These are phyloP conservation scores for Fusarium odoratissimum DNA, from an alignment of 2,329 filamentous ascomycete genomes.

Conservation along the genomic window DNA sequence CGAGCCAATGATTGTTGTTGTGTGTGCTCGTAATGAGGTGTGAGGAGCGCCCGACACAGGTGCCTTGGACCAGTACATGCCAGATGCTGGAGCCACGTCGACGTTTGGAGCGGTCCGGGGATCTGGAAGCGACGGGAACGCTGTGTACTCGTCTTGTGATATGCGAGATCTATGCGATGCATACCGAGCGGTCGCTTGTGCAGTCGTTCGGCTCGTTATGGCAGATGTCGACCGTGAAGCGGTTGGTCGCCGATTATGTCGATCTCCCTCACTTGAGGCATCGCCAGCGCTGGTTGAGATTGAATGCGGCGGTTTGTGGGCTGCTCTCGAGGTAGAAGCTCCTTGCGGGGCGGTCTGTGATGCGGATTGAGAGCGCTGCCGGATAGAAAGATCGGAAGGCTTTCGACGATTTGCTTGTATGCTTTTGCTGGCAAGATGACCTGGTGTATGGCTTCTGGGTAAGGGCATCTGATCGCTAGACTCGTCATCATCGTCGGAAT, in stretches of 20 bases:
- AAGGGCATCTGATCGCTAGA: conserved; percentile 54
- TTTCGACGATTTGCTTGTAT: conserved; percentile 61
- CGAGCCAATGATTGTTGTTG: conserved; percentile 72
- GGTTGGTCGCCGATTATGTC: conserved; percentile 52
- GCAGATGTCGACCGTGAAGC: conserved; percentile 66
- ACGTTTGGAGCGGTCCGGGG: conserved; percentile 69
- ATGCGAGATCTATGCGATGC: conserved; percentile 40
- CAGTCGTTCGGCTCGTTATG: conserved; percentile 54
- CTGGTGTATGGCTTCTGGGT: conserved; percentile 70
- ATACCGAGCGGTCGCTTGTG: conserved; percentile 34
- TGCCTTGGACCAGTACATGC: conserved; percentile 79
- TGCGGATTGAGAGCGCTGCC: conserved; percentile 66
- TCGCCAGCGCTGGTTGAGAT: conserved; percentile 39
- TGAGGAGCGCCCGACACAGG: conserved; percentile 72
- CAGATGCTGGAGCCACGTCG: conserved; percentile 71
- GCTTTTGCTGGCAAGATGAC: conserved; percentile 70
- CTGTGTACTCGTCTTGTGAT: conserved; percentile 56
- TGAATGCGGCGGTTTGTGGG: conserved; percentile 45
- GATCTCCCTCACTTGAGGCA: conserved; percentile 43
- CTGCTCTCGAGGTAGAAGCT: conserved; percentile 44
- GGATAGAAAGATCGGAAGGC: conserved; percentile 63
- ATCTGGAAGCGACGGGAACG: conserved; percentile 69
- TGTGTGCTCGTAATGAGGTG: conserved; percentile 73
- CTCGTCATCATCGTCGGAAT: conserved; percentile 51
- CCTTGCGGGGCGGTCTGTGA: conserved; percentile 49